A percentile compares a stretch with the other conserved stretches of the same genome.
Evolutionary conservation across 345 rosid species (phyloP).

Genomic region (Brassica carinata): DNA sequence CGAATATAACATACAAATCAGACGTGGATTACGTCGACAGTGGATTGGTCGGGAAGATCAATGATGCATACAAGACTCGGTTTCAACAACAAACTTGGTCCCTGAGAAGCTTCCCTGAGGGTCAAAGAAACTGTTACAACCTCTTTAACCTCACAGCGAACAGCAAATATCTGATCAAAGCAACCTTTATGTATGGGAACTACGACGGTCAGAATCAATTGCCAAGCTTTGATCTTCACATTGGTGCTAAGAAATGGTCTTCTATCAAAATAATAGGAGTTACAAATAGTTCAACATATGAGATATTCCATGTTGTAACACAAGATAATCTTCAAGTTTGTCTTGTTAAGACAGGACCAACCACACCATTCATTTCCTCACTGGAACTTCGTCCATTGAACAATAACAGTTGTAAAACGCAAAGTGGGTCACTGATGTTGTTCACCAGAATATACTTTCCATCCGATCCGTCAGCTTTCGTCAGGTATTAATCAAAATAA

Average conservation of each 20-base stretch:
- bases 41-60: constrained; percentile 30
- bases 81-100: neutral
- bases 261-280: constrained; percentile 29
- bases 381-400: constrained; percentile 50
- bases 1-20: constrained; percentile 37
- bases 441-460: constrained; percentile 14
- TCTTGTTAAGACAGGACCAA: constrained; percentile 47
- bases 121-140: constrained; percentile 49
- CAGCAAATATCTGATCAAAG: constrained; percentile 43
- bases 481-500: constrained; percentile 8
- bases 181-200: constrained; percentile 47
- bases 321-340: constrained; percentile 46
- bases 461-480: neutral
- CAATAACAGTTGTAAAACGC: neutral
- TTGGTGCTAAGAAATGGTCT: constrained; percentile 50
- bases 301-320: constrained; percentile 43
- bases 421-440: constrained; percentile 33
- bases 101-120: constrained; percentile 46
- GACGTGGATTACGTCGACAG: constrained; percentile 42
- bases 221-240: constrained; percentile 46
- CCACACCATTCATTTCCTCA: constrained; percentile 52
- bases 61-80: neutral
- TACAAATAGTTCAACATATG: neutral
- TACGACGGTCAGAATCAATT: constrained; percentile 38
- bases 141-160: constrained; percentile 20